phyloP scores from a whole-genome alignment of 148 eudicot species.

The Salicornia ramosissima region DNA sequence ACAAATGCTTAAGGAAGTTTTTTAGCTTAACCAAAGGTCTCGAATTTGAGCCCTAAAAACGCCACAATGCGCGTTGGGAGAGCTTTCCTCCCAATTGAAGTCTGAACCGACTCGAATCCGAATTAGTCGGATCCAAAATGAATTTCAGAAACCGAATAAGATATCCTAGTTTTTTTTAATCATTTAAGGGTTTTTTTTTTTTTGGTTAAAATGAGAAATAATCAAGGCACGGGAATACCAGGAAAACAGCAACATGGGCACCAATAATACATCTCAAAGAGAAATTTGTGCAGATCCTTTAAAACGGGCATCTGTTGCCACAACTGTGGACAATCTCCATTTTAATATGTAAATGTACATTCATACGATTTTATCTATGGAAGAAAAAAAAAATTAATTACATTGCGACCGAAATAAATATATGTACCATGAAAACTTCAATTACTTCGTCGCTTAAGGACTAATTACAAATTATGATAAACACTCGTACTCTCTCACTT shows the following conservation, averaged over 20 bases:
- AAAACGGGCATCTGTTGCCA: slow-evolving; percentile 4
- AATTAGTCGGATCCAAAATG: too few species aligned
- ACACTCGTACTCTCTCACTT: slow-evolving; percentile 4
- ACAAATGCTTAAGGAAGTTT: too few species aligned
- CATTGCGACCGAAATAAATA: slow-evolving; percentile 22
- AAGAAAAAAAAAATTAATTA: slow-evolving; percentile 12
- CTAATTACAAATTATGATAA: slow-evolving; percentile 26
- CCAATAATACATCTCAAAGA: slow-evolving; percentile 8
- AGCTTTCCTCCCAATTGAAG: too few species aligned
- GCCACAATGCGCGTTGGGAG: too few species aligned
- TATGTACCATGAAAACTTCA: slow-evolving; percentile 22
- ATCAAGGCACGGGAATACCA: too few species aligned
- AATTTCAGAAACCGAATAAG: too few species aligned
- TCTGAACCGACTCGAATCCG: too few species aligned
- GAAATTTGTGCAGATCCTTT: background rate
- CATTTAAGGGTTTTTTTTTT: too few species aligned
- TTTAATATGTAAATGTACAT: slow-evolving; percentile 13
- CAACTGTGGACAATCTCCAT: background rate
- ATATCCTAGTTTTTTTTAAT: too few species aligned
- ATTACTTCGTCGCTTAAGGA: background rate
- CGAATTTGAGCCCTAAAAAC: too few species aligned
- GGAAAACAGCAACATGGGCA: background rate
- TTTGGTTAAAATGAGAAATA: too few species aligned
- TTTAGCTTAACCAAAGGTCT: too few species aligned
- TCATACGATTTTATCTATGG: background rate